Conservation (phyloP, 1,139 yeast genomes). For the Candida sojae region DNA sequence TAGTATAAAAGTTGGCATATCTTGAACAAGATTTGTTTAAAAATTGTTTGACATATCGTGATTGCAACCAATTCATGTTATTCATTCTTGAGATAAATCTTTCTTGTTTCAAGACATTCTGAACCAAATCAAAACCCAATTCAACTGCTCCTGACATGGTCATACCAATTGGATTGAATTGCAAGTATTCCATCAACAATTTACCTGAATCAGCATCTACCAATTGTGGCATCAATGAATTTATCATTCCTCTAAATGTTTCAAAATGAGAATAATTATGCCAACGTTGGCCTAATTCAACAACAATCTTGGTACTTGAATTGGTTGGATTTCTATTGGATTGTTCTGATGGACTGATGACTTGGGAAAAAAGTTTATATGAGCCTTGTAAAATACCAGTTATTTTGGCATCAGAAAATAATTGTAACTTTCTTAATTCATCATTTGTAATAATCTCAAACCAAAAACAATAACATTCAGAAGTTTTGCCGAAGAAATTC, state of each 20-base stretch:
- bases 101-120: conserved; percentile 32
- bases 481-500: background rate
- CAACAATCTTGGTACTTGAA: conserved; percentile 2
- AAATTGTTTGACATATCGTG: conserved; percentile 21
- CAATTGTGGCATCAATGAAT: background rate
- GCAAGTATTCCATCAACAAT: conserved; percentile 14
- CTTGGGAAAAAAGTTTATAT: conserved; percentile 6
- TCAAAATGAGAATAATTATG: background rate
- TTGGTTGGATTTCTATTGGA: conserved; percentile 1
- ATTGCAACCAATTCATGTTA: conserved; percentile 29
- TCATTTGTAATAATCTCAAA: conserved; percentile 7
- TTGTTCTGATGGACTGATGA: background rate
- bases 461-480: conserved; percentile 6
- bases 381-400: conserved; percentile 4
- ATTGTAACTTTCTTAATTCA: conserved; percentile 6
- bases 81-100: conserved; percentile 32
- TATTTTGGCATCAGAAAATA: conserved; percentile 5
- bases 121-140: conserved; percentile 31
- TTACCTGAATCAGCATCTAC: background rate
- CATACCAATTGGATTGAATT: conserved; percentile 22
- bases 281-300: background rate
- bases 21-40: conserved; percentile 23
- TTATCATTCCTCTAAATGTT: background rate
- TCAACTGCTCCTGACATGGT: conserved; percentile 19
- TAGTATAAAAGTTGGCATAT: conserved; percentile 26